Conservation (phyloP, 2,329 filamentous ascomycete genomes). For the Neoarthrinium moseri region DNA sequence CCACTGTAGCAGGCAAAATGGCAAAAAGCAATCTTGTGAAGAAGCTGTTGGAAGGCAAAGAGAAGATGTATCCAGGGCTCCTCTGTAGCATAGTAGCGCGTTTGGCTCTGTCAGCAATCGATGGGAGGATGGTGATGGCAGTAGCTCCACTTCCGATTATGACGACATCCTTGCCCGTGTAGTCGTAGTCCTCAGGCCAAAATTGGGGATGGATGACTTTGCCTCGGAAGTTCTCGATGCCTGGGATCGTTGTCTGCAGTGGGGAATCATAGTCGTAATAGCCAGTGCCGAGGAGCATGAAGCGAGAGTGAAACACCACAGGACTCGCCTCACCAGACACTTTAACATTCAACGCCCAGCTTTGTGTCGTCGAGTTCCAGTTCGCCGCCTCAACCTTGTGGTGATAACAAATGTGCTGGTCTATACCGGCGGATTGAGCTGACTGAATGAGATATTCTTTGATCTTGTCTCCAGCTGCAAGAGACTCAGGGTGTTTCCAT, state of each 20-base stretch:
- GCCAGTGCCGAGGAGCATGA: slow-evolving; percentile 58
- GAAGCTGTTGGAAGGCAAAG: slow-evolving; percentile 40
- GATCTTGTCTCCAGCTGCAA: slow-evolving; percentile 37
- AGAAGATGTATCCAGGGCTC: slow-evolving; percentile 68
- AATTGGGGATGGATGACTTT: slow-evolving; percentile 65
- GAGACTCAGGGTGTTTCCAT: slow-evolving; percentile 50
- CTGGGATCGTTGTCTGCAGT: slow-evolving; percentile 53
- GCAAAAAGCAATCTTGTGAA: slow-evolving; percentile 7
- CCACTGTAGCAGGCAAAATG: slow-evolving; percentile 10
- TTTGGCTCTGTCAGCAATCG: slow-evolving; percentile 61
- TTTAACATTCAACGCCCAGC: slow-evolving; percentile 49
- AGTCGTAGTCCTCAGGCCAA: slow-evolving; percentile 70
- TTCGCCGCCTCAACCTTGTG: slow-evolving; percentile 49
- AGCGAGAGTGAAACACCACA: slow-evolving; percentile 36
- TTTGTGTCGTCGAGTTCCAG: slow-evolving; percentile 53
- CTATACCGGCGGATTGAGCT: slow-evolving; percentile 47
- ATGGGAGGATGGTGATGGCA: slow-evolving; percentile 73
- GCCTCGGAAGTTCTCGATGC: slow-evolving; percentile 59
- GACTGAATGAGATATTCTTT: slow-evolving; percentile 51
- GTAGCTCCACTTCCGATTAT: slow-evolving; percentile 79
- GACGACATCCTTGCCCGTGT: slow-evolving; percentile 64
- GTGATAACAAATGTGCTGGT: slow-evolving; percentile 50
- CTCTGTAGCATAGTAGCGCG: slow-evolving; percentile 80
- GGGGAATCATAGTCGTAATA: slow-evolving; percentile 65
- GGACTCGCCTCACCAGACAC: slow-evolving; percentile 27